A percentile compares a stretch with the other conserved stretches of the same genome.
These are phyloP conservation scores for Isochrysis galbana DNA, from an alignment of 78 protist genomes.

Conservation along the genomic window DNA sequence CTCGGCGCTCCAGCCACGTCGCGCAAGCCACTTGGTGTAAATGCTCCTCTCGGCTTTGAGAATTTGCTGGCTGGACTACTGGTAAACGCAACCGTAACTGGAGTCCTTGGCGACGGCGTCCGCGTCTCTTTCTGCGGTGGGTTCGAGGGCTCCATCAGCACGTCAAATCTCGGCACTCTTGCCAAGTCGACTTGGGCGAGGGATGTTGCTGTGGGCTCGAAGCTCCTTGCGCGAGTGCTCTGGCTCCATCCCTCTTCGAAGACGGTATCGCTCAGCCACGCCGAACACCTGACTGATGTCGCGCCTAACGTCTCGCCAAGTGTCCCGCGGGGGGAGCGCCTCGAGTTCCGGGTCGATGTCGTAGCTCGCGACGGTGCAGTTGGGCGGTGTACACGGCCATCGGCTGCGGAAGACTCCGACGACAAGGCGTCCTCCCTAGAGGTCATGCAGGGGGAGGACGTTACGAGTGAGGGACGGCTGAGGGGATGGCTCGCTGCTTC, in stretches of 20 bases:
- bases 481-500: not conserved
- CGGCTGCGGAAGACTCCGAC: not conserved
- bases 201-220: not conserved
- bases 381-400: not conserved
- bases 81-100: not conserved
- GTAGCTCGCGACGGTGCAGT: not conserved
- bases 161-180: not conserved
- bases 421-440: not conserved
- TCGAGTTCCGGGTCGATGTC: not conserved
- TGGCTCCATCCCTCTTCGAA: not conserved
- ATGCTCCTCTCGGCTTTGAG: not conserved
- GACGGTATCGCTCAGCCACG: not conserved
- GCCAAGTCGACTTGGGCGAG: not conserved
- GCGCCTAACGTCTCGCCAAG: not conserved
- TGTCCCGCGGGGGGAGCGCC: not conserved
- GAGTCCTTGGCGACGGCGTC: not conserved
- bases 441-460: not conserved
- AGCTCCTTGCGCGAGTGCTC: not conserved
- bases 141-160: not conserved
- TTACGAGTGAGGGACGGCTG: not conserved
- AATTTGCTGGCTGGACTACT: not conserved
- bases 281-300: not conserved
- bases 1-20: not conserved
- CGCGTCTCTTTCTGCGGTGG: not conserved
- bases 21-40: not conserved